These are phyloP conservation scores for Gnaphalium uliginosum DNA, from an alignment of 129 eudicot genomes.

Conservation along the genomic window DNA sequence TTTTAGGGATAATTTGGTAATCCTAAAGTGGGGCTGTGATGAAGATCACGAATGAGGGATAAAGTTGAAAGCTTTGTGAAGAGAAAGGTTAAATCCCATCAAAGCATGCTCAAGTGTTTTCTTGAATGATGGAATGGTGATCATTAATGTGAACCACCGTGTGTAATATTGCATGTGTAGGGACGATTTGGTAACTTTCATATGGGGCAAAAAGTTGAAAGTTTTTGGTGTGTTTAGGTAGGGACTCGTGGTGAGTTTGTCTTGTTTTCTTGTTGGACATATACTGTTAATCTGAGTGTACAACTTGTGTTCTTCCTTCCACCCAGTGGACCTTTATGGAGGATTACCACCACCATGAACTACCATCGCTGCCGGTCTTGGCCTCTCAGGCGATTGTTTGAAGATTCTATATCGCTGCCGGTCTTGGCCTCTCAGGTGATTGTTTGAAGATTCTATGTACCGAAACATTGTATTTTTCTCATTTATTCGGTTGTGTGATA, in stretches of 20 bases:
- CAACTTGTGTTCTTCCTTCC: constrained; percentile 9
- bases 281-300: constrained; percentile 16
- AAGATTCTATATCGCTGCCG: not conserved
- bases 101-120: constrained; percentile 34
- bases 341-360: constrained; percentile 16
- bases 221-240: constrained; percentile 8
- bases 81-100: constrained; percentile 26
- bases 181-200: constrained; percentile 2
- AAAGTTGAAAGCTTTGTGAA: constrained; percentile 28
- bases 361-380: not conserved
- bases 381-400: not conserved
- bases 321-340: not conserved
- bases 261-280: constrained; percentile 31
- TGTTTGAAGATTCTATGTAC: constrained; percentile 3
- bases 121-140: constrained; percentile 25
- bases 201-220: constrained; percentile 9
- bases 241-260: constrained; percentile 30
- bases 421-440: not conserved
- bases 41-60: constrained; percentile 31
- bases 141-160: constrained; percentile 23
- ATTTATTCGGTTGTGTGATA: constrained; percentile 11
- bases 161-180: constrained; percentile 14
- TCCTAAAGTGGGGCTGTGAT: constrained; percentile 20
- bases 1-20: constrained; percentile 5
- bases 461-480: not conserved